Conservation (phyloP, 495 filamentous ascomycete genomes). For the Penicillium ochrochloron region DNA sequence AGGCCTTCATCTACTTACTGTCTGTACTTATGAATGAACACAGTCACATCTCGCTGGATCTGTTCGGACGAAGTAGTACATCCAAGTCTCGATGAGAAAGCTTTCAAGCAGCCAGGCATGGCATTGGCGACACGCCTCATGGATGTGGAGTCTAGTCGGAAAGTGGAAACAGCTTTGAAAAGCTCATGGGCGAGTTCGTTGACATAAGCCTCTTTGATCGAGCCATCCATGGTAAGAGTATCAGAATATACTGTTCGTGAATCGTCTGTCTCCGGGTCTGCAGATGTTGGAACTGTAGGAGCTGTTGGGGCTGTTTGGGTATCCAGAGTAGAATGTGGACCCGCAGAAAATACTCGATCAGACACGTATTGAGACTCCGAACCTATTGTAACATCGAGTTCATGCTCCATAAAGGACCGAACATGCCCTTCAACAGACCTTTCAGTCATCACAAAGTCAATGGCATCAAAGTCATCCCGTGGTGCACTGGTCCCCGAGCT, state of each 20-base stretch:
- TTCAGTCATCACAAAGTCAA: background rate
- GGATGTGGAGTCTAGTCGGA: background rate
- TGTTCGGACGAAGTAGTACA: background rate
- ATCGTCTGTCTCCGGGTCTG: background rate
- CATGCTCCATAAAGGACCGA: background rate
- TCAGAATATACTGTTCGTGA: conserved; percentile 1
- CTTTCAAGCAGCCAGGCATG: conserved; percentile 5
- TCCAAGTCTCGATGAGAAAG: conserved; percentile 5
- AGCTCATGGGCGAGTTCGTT: conserved; percentile 1
- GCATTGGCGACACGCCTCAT: background rate
- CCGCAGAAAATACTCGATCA: conserved; percentile 8
- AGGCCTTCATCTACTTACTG: background rate
- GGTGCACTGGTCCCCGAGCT: background rate
- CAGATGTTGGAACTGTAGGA: background rate
- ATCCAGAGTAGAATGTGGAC: conserved; percentile 1
- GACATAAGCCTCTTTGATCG: conserved; percentile 9
- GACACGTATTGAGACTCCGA: conserved; percentile 4
- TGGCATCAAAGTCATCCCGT: background rate
- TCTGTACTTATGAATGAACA: conserved; percentile 7
- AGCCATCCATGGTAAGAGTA: conserved; percentile 3
- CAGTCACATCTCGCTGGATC: conserved; percentile 4
- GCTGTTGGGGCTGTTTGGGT: background rate
- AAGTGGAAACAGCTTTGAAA: background rate
- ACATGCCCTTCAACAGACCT: background rate
- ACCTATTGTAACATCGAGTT: background rate